Base-by-base conservation (phyloP, 257 asterid genomes). In the Solanum dulcamara region DNA sequence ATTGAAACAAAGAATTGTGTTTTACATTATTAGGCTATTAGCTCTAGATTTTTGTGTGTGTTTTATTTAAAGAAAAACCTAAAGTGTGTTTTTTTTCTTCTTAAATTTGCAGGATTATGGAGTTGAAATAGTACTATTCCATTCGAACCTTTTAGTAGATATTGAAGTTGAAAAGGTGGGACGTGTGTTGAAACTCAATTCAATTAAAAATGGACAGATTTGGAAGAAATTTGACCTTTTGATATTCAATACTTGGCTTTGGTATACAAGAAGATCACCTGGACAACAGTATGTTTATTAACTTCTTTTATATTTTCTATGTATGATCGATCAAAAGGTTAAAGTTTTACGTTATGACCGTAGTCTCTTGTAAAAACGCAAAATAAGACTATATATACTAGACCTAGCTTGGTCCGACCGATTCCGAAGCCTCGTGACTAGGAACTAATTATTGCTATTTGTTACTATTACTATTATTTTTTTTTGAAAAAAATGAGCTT, bases 231-330 rank as follows among this genome's bases (percentile, higher is more conserved):
- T 28, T 18, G 92, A 90, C 84, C 77, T 89, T 64, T 89, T 91
- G 84, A 83, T 91, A 37, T 86, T 91, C 83, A 91, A 91, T 81
- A 87, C 90, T 17, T 90, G 92, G 92, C 90, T 89, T 80, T 91
- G 92, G 93, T 91, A 90, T 90, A 70, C 74, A 44, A 89, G 91
- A 11, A 74, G 50, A 14, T 91, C 89, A 64, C 26, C 82, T 6
- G 84, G 83, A 62, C 91, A 91, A 85, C 90, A 87, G 92, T 90
- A 91, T 4, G 60, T 46, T 26, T 0, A 28, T 77, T 15, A 42
- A 7, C 10, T 53, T 83, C 2, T 3, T 48, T 13, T 68, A 3
- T 11, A 48, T 12, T 83, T 9, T 6, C 0, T 1, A 24, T 11
- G 4, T 60, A 10, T 0, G 17, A 2, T n/a, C 9, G 26, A 32